Base-by-base conservation (phyloP, 2,329 filamentous ascomycete genomes). In the Alternaria arbusti region DNA sequence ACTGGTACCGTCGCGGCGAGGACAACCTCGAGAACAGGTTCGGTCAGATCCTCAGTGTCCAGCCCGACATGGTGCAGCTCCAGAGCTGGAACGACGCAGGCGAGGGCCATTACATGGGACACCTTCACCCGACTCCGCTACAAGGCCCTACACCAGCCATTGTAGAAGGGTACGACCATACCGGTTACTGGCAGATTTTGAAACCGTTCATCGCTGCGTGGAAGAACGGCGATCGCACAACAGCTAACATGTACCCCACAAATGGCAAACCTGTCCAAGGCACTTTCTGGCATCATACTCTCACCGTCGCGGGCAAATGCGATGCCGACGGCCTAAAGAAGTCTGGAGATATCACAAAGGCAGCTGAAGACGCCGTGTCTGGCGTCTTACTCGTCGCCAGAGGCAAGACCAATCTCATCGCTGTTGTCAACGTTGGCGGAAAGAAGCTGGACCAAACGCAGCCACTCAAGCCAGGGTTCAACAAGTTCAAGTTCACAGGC, bases 1-100 rank as follows among this genome's bases (percentile, higher is more conserved):
- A 80, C 64, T 78, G 75, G 74, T 81, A 81, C 70, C 76, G 78
- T 6, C 75, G 76, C 26, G 79, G 79, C 51, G 79, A 81, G 55
- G 65, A 71, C 9, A 82, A 81, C 51, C 73, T 82, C 15, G 74
- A 78, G 20, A 54, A 73, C 46, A 74, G 65, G 56, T 70, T 74
- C 40, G 65, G 52, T 26, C 73, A 69, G 59, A 73, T 76, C 11
- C 70, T 82, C 1, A 44, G 59, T 8, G 32, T 81, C 10, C 70
- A 78, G 51, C 80, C 80, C 3, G 78, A 81, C 51, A 79, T 81
- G 55, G 64, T 82, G 10, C 75, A 82, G 64, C 67, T 82, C 5
- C 78, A 80, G 50, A 81, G 78, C 13, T 82, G 81, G 80, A 82
- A 82, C 52, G 81, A 82, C 54, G 78, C 73, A 0, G 79, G 79